phyloP scores from a whole-genome alignment of 1,139 yeast genomes.

The Sugiyamaella castrensis region DNA sequence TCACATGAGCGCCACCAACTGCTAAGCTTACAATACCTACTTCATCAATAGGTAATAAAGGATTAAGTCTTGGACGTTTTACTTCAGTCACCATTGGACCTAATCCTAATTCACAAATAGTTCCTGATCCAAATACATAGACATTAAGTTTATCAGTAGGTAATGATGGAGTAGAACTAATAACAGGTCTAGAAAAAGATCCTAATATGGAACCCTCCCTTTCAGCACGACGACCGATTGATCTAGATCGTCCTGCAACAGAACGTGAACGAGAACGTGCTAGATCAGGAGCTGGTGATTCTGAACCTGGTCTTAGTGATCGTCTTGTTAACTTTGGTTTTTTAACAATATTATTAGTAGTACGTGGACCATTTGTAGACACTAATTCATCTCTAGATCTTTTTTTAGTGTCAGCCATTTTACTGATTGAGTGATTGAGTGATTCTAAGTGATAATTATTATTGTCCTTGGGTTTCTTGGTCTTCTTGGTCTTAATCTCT shows the following conservation, averaged over 20 bases:
- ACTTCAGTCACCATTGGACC: constrained; percentile 94
- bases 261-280: too few species aligned
- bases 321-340: too few species aligned
- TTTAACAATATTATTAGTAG: too few species aligned
- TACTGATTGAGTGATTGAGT: too few species aligned
- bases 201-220: constrained; percentile 44
- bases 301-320: too few species aligned
- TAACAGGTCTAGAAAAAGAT: constrained; percentile 43
- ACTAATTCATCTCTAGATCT: too few species aligned
- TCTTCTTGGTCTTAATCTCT: too few species aligned
- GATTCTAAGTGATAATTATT: too few species aligned
- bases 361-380: too few species aligned
- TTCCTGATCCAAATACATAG: constrained; percentile 94
- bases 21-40: constrained; percentile 78
- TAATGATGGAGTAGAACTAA: constrained; percentile 36
- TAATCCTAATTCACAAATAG: constrained; percentile 94
- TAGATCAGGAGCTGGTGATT: too few species aligned
- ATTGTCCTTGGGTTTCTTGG: too few species aligned
- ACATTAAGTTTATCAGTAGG: constrained; percentile 59
- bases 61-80: constrained; percentile 89
- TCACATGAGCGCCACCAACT: constrained; percentile 87
- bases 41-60: constrained; percentile 58
- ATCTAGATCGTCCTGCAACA: not conserved
- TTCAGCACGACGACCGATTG: constrained; percentile 27
- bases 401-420: too few species aligned